Conservation (phyloP, 441 rosid species). For the Pelargonium cotyledonis region DNA sequence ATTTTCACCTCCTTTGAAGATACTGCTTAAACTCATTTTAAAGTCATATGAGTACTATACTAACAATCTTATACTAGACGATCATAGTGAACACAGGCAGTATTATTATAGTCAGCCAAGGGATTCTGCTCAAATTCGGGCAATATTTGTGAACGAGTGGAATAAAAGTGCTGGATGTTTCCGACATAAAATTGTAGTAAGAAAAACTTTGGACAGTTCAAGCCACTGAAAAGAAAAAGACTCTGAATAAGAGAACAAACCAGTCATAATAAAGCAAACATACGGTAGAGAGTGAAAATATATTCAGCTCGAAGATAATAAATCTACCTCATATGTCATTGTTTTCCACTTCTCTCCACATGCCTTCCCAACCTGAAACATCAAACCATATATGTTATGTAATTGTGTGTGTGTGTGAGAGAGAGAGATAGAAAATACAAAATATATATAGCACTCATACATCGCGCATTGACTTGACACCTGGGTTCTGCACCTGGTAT, state of each 20-base stretch:
- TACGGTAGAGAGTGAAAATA: not conserved
- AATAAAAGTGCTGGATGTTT: too few relatives aligned
- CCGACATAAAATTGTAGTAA: too few relatives aligned
- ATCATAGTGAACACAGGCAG: not conserved
- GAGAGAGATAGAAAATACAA: slow-evolving; percentile 12
- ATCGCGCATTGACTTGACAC: slow-evolving; percentile 85
- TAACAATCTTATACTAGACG: not conserved
- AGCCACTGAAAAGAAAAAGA: too few relatives aligned
- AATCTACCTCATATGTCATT: slow-evolving; percentile 66
- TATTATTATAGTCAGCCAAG: too few relatives aligned
- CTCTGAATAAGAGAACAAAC: too few relatives aligned
- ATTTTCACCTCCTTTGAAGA: not conserved
- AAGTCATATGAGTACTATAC: not conserved
- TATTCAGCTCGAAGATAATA: slow-evolving; percentile 16
- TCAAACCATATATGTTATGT: slow-evolving; percentile 11
- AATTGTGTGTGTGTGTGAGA: slow-evolving; percentile 9
- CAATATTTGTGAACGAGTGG: too few relatives aligned
- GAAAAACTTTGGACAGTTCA: too few relatives aligned
- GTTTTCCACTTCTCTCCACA: slow-evolving; percentile 96
- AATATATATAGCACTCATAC: slow-evolving; percentile 33
- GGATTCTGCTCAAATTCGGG: too few relatives aligned
- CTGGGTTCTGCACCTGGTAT: slow-evolving; percentile 79
- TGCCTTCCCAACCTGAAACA: slow-evolving; percentile 78
- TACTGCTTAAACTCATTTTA: not conserved
- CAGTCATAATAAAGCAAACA: not conserved